A percentile compares a stretch with the other conserved stretches of the same genome.
Evolutionary conservation across 2,329 filamentous ascomycete species (phyloP).

Genomic region (Fusarium longipes): DNA sequence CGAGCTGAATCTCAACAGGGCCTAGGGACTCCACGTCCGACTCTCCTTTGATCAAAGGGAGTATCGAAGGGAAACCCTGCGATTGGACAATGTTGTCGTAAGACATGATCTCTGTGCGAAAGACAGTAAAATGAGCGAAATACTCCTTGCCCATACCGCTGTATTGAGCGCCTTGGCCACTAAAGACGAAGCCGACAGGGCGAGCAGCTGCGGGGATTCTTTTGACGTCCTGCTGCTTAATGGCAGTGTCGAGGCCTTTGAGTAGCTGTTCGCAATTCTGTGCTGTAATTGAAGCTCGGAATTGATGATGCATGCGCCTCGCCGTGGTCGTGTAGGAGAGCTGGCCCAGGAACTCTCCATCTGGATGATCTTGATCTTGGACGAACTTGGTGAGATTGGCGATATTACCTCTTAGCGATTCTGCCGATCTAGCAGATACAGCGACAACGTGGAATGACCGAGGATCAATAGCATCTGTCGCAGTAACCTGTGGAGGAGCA

Average conservation of each 20-base stretch:
- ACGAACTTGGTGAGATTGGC: background rate
- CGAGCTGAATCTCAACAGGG: slow-evolving; percentile 53
- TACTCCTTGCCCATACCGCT: slow-evolving; percentile 4
- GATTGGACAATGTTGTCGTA: background rate
- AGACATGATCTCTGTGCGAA: background rate
- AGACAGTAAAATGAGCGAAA: background rate
- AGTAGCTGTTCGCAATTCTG: background rate
- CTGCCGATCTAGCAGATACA: background rate
- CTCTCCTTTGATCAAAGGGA: background rate
- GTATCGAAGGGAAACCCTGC: background rate
- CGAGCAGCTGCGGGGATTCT: background rate
- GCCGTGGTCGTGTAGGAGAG: slow-evolving; percentile 1
- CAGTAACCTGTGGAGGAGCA: background rate
- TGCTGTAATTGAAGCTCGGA: background rate
- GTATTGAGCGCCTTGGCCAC: slow-evolving; percentile 21
- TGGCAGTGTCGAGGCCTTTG: background rate
- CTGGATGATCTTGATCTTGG: background rate
- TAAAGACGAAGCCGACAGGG: background rate
- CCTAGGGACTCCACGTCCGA: slow-evolving; percentile 3
- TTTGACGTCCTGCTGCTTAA: background rate
- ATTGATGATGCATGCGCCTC: slow-evolving; percentile 1
- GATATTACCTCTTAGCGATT: background rate
- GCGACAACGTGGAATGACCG: background rate
- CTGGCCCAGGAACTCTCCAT: background rate
- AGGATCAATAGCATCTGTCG: background rate